phyloP scores from a whole-genome alignment of 352 stramenopile species.

The Phytophthora vignae region DNA sequence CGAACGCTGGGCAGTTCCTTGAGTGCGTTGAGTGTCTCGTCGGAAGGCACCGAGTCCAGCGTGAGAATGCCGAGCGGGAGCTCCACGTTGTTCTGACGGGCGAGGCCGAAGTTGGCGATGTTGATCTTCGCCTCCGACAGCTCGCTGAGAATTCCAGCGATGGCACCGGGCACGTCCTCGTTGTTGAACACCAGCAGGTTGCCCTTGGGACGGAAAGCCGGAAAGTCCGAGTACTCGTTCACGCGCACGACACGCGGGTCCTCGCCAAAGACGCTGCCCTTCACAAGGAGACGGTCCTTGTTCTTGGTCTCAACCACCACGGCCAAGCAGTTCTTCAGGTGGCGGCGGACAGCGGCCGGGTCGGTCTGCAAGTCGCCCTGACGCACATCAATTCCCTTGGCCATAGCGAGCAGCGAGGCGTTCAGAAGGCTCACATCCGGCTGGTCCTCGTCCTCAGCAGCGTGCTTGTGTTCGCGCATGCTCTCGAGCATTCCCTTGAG shows the following conservation, averaged over 20 bases:
- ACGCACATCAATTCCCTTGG: constrained; percentile 81
- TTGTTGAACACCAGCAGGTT: constrained; percentile 90
- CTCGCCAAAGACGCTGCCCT: constrained; percentile 85
- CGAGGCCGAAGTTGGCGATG: constrained; percentile 87
- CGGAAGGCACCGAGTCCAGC: constrained; percentile 65
- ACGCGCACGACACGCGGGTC: constrained; percentile 83
- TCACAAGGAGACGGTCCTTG: constrained; percentile 66
- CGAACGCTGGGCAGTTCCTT: constrained; percentile 68
- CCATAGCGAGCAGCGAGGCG: constrained; percentile 73
- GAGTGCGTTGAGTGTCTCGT: constrained; percentile 67
- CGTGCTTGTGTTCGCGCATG: constrained; percentile 45
- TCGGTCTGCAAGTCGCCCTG: constrained; percentile 62
- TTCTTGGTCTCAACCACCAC: constrained; percentile 74
- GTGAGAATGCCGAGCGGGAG: constrained; percentile 78
- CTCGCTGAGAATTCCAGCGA: constrained; percentile 77
- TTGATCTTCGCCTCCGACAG: constrained; percentile 81
- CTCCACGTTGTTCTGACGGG: constrained; percentile 63
- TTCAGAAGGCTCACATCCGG: constrained; percentile 68
- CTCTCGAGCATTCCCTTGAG: constrained; percentile 80
- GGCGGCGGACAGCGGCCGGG: constrained; percentile 47
- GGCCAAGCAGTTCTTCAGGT: constrained; percentile 83
- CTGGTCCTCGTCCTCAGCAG: constrained; percentile 16
- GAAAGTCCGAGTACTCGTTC: constrained; percentile 88
- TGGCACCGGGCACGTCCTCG: constrained; percentile 80
- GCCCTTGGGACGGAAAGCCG: constrained; percentile 77